Evolutionary conservation across 2,329 filamentous ascomycete species (phyloP).

Genomic region (Mollisia scopiformis): DNA sequence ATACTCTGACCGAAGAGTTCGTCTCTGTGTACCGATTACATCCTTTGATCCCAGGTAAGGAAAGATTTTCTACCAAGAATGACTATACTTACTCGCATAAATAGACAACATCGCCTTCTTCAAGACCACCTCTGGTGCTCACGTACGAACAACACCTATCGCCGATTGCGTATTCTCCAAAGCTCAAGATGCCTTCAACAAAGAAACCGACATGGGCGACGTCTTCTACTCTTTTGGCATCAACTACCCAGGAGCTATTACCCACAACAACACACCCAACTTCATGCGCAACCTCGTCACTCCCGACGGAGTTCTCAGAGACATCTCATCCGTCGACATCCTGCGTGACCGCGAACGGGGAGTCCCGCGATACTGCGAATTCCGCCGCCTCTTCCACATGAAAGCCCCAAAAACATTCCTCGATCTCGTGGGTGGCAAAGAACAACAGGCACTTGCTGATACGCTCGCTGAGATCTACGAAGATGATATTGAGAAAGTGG

Average conservation of each 20-base stretch:
- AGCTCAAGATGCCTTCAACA: constrained; percentile 16
- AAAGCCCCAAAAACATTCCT: constrained; percentile 15
- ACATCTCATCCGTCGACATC: constrained; percentile 17
- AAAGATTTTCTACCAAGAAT: too few relatives aligned
- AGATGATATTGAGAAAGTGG: constrained; percentile 19
- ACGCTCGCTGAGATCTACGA: constrained; percentile 7
- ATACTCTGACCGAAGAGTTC: constrained; percentile 21
- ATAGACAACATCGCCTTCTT: constrained; percentile 22
- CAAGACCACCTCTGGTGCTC: constrained; percentile 6
- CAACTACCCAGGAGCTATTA: constrained; percentile 23
- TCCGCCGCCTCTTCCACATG: constrained; percentile 20
- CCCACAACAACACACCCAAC: constrained; percentile 15
- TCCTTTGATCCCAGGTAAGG: constrained; percentile 20
- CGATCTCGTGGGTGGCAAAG: constrained; percentile 14
- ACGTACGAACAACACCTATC: constrained; percentile 11
- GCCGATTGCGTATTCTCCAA: constrained; percentile 15
- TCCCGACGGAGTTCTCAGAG: constrained; percentile 11
- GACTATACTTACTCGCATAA: not conserved
- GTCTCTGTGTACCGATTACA: constrained; percentile 21
- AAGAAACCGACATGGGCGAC: constrained; percentile 10
- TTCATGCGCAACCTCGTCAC: constrained; percentile 14
- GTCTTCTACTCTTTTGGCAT: constrained; percentile 22
- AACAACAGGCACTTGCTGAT: constrained; percentile 9
- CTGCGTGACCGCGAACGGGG: constrained; percentile 21
- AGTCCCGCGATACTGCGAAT: constrained; percentile 18